Evolutionary conservation across 768 basidiomycete species (phyloP).

Genomic region (Phylloporus arenicola): DNA sequence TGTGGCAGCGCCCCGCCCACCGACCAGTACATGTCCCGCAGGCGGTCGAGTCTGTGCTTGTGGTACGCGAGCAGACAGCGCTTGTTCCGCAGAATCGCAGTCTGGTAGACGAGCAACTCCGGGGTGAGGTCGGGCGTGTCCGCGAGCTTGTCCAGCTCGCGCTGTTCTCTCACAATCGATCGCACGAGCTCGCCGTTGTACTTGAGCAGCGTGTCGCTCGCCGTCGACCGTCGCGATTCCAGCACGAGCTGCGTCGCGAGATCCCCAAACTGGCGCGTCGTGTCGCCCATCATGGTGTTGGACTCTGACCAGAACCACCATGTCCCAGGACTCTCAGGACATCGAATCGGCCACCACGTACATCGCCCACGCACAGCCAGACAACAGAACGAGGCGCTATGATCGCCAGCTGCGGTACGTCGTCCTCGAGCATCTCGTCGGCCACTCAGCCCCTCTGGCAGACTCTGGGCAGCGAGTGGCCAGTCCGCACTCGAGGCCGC

Average conservation of each 20-base stretch:
- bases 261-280: constrained; percentile 69
- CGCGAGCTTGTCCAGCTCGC: constrained; percentile 66
- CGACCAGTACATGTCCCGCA: constrained; percentile 79
- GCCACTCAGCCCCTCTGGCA: constrained; percentile 21
- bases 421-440: neutral
- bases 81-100: constrained; percentile 87
- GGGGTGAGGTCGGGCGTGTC: constrained; percentile 49
- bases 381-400: constrained; percentile 80
- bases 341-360: constrained; percentile 45
- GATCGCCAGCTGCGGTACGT: constrained; percentile 89
- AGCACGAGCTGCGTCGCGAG: constrained; percentile 82
- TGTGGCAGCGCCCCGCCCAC: constrained; percentile 84
- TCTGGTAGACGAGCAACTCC: constrained; percentile 73
- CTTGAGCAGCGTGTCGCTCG: constrained; percentile 79
- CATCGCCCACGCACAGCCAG: too few relatives aligned
- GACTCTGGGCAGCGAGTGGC: constrained; percentile 91
- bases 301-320: constrained; percentile 16
- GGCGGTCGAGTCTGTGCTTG: constrained; percentile 73
- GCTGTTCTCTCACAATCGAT: constrained; percentile 83
- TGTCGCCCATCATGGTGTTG: constrained; percentile 22
- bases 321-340: constrained; percentile 40
- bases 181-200: constrained; percentile 90
- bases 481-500: constrained; percentile 85
- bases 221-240: constrained; percentile 81
- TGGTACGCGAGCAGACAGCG: constrained; percentile 96